These are phyloP conservation scores for Xylariaceae sp. DNA, from an alignment of 2,329 filamentous ascomycete species.

Conservation along the genomic window DNA sequence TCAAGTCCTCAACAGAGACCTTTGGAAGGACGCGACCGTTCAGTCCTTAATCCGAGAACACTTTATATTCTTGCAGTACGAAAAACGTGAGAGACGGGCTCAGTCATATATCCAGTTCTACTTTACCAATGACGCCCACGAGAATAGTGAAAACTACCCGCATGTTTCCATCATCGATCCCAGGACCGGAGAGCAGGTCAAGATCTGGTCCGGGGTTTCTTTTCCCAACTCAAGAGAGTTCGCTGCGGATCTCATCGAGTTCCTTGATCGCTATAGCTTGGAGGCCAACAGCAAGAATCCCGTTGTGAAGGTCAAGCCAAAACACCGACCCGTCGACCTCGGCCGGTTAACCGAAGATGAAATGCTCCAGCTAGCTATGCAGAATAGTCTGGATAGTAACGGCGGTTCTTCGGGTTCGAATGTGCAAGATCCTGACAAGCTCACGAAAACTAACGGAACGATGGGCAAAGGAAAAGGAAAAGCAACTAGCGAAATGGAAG, in stretches of 20 bases:
- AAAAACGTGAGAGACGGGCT: constrained; percentile 74
- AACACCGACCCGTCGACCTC: constrained; percentile 66
- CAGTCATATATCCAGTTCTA: constrained; percentile 86
- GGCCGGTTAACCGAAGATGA: constrained; percentile 94
- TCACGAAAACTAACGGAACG: constrained; percentile 62
- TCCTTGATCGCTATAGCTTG: constrained; percentile 93
- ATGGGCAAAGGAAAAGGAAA: constrained; percentile 51
- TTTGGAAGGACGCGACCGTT: constrained; percentile 85
- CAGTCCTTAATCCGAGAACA: constrained; percentile 79
- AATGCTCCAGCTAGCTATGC: constrained; percentile 89
- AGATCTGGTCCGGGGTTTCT: constrained; percentile 84
- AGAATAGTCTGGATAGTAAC: constrained; percentile 70
- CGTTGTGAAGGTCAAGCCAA: constrained; percentile 70
- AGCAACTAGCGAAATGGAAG: constrained; percentile 29
- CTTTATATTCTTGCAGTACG: constrained; percentile 94
- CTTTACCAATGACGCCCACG: constrained; percentile 62
- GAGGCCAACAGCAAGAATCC: constrained; percentile 87
- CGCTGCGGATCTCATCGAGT: constrained; percentile 85
- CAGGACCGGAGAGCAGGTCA: constrained; percentile 92
- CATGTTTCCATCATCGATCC: constrained; percentile 96
- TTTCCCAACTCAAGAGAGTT: constrained; percentile 75
- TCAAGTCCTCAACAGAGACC: constrained; percentile 85
- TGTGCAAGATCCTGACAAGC: constrained; percentile 75
- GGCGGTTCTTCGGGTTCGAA: constrained; percentile 43
- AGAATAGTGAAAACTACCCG: constrained; percentile 84